Conservation (phyloP, 371 early-diverging fungal genomes). For the Mortierella sp. region DNA sequence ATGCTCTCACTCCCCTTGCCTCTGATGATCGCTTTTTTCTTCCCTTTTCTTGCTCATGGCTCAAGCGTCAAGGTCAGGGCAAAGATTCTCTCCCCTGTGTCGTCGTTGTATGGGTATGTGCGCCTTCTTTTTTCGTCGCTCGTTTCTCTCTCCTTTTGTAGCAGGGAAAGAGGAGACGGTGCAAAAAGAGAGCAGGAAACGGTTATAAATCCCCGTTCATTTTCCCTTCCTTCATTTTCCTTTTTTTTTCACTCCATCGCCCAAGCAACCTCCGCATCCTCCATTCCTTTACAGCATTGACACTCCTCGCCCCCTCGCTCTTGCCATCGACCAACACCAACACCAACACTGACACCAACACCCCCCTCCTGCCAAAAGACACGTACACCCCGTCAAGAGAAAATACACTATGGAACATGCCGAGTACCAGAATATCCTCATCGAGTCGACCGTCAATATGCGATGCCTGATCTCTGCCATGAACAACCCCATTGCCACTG, state of each 20-base stretch:
- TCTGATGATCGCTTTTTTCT: not conserved
- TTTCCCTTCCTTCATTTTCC: not conserved
- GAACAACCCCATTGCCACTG: not conserved
- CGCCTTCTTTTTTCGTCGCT: no score
- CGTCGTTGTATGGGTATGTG: not conserved
- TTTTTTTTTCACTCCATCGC: not conserved
- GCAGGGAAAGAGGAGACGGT: not conserved
- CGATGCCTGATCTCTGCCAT: not conserved
- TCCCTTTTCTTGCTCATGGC: not conserved
- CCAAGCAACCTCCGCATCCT: no score
- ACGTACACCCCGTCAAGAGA: not conserved
- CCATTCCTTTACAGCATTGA: no score
- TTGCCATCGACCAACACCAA: no score
- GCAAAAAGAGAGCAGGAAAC: not conserved
- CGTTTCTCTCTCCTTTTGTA: not conserved
- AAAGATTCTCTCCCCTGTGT: not conserved
- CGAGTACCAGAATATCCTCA: not conserved
- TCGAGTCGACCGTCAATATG: not conserved
- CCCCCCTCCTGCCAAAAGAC: not conserved
- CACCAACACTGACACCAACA: no score
- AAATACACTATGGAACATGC: not conserved
- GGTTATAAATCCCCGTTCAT: not conserved
- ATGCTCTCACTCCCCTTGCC: not conserved
- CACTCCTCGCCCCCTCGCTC: not conserved
- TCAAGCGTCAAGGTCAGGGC: not conserved